Evolutionary conservation across 768 basidiomycete genomes (phyloP), one percentile per base, ranked within the genome.

Genomic region (Lactarius sanguifluus): DNA sequence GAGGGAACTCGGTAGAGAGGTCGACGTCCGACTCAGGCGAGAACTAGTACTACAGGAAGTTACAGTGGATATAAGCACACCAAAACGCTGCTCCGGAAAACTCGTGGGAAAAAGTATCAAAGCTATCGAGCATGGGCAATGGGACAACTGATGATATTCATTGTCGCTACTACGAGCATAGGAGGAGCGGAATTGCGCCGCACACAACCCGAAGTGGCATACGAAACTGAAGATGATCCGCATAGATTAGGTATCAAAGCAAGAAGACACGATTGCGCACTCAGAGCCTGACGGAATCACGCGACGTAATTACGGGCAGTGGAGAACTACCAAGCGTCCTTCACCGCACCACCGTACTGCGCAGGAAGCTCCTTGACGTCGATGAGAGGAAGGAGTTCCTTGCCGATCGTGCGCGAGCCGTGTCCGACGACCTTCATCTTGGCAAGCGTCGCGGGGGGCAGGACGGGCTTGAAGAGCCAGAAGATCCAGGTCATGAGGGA

Each of bases 361-460:
- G 79, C 77, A 1, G 91, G 92, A 45, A 94, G 79, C 71, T 92
- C 76, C 4, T 80, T 76, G 7, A 75, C 75, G 47, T 85, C 80
- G 52, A 93, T 85, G 59, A 83, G 71, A 3, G 82, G 82, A n/a
- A 82, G 73, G 15, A 94, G 80, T 2, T 85, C 85, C 69, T 84
- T 83, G 64, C 81, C 79, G 54, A 93, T 85, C 0, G 83, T 77
- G 64, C 79, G 76, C n/a, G 81, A 75, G 18, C 90, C 86, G 28
- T 81, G 79, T 50, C 91, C 91, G 20, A 91, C 88, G 43, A 93
- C 87, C 40, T 80, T 78, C 88, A 94, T 90, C 81, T 93, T 94
- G 9, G 87, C 86, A 40, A 91, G 73, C n/a, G 92, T 93, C 34
- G 83, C 83, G 8, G 89, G 75, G 1, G 91, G 83, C 16, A 94